phyloP scores from a whole-genome alignment of 2,329 filamentous ascomycete species.

The Coniosporium tulheliwenetii region DNA sequence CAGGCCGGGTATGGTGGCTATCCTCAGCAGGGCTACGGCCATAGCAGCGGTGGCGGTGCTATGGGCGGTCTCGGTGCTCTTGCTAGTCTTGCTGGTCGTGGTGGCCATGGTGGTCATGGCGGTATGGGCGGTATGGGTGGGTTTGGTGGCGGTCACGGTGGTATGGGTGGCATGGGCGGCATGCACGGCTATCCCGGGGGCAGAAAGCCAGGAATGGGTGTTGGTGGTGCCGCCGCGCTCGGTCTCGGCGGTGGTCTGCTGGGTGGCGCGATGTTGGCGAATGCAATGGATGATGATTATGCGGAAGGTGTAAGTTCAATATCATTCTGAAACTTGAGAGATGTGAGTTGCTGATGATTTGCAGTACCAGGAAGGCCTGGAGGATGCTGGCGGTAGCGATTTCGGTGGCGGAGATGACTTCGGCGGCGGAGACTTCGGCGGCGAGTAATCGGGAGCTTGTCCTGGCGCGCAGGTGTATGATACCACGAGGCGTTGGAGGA shows the following conservation, averaged over 20 bases:
- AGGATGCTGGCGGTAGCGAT: not conserved
- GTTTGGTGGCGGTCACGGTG: too few species aligned
- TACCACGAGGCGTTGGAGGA: too few species aligned
- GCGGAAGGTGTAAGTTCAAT: not conserved
- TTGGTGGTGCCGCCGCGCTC: conserved; percentile 1
- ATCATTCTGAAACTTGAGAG: not conserved
- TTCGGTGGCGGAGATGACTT: not conserved
- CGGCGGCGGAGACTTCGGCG: not conserved
- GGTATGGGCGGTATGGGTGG: conserved; percentile 36
- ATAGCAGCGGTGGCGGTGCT: conserved; percentile 16
- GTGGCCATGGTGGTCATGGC: conserved; percentile 22
- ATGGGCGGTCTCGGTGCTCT: too few species aligned
- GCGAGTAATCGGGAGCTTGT: too few species aligned
- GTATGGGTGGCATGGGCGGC: not conserved
- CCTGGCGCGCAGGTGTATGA: too few species aligned
- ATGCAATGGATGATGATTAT: conserved; percentile 2
- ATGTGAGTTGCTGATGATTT: not conserved
- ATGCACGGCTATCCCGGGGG: not conserved
- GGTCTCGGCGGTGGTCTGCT: conserved; percentile 1
- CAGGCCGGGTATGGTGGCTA: conserved; percentile 6
- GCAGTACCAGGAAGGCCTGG: not conserved
- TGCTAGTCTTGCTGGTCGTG: conserved; percentile 16
- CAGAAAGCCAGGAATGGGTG: conserved; percentile 1
- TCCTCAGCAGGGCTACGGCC: conserved; percentile 14
- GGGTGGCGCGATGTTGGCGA: conserved; percentile 1